A percentile compares a stretch with the other conserved stretches of the same genome.
phyloP scores from a whole-genome alignment of 331 rosid genomes.

The Rhamnella rubrinervis region DNA sequence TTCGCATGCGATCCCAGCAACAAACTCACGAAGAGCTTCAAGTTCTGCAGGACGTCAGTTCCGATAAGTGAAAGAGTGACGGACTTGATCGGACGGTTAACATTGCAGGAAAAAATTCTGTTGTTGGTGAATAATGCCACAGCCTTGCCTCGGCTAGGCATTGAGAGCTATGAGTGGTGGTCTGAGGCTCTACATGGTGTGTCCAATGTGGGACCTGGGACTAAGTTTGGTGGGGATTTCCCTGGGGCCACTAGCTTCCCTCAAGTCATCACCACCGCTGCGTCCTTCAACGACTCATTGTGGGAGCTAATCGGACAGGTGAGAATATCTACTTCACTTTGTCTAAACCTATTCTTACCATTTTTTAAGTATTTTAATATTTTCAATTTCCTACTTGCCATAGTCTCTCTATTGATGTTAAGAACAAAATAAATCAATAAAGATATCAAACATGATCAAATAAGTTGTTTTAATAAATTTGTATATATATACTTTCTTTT shows the following conservation, averaged over 20 bases:
- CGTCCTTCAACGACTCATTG: neutral
- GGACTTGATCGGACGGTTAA: neutral
- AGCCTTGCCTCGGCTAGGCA: neutral
- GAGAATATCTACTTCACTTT: neutral
- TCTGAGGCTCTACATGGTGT: neutral
- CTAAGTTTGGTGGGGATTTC: neutral
- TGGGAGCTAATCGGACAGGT: neutral
- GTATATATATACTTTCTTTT: neutral
- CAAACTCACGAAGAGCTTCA: neutral
- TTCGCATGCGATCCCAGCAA: neutral
- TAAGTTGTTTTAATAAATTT: too few species aligned
- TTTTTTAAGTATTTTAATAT: too few species aligned
- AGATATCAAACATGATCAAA: too few species aligned
- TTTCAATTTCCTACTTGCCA: too few species aligned
- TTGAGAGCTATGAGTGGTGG: neutral
- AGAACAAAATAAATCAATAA: too few species aligned
- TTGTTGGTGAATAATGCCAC: neutral
- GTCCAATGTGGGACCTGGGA: neutral
- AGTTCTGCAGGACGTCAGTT: neutral
- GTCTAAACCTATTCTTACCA: too few species aligned
- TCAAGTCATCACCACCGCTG: constrained; percentile 1
- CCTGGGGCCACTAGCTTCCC: constrained; percentile 4
- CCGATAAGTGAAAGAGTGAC: neutral
- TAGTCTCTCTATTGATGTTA: too few species aligned
- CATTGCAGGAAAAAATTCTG: neutral